Conservation (phyloP, 495 filamentous ascomycete species). For the Tuber calosporum region DNA sequence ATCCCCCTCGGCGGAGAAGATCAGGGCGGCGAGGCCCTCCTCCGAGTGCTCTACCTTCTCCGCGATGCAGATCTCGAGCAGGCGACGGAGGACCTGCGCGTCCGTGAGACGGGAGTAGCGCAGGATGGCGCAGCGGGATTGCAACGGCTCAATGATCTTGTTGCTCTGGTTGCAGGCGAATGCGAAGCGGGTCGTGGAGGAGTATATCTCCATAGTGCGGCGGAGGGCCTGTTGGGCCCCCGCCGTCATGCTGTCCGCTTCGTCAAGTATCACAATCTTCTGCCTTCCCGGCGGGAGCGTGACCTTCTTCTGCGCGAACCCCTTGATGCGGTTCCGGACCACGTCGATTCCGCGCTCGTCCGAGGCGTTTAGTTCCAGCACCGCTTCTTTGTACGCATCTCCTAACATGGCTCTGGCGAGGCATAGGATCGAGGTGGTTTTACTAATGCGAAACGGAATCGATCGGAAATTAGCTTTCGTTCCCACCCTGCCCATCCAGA, state of each 20-base stretch:
- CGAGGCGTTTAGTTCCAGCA: slow-evolving; percentile 89
- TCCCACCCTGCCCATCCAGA: too few species aligned
- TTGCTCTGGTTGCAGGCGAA: slow-evolving; percentile 98
- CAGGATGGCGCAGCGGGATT: slow-evolving; percentile 93
- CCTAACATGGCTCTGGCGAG: slow-evolving; percentile 87
- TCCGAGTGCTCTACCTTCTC: slow-evolving; percentile 83
- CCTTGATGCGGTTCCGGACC: slow-evolving; percentile 96
- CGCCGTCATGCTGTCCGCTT: slow-evolving; percentile 95
- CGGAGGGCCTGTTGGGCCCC: slow-evolving; percentile 94
- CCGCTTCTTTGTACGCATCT: slow-evolving; percentile 93
- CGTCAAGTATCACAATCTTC: slow-evolving; percentile 95
- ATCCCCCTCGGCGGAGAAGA: slow-evolving; percentile 95
- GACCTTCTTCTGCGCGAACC: slow-evolving; percentile 98
- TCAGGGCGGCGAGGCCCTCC: slow-evolving; percentile 87
- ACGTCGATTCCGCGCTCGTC: slow-evolving; percentile 98
- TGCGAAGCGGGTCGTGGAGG: slow-evolving; percentile 89
- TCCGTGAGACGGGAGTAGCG: slow-evolving; percentile 90
- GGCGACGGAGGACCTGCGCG: slow-evolving; percentile 76
- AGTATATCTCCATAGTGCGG: slow-evolving; percentile 99
- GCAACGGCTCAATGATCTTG: slow-evolving; percentile 98
- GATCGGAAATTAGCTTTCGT: too few species aligned
- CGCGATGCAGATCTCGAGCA: slow-evolving; percentile 85
- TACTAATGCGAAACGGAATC: slow-evolving; percentile 42
- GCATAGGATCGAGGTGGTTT: slow-evolving; percentile 93
- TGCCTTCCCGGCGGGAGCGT: slow-evolving; percentile 84